Evolutionary conservation across 164 flowering plant species (phyloP).

Genomic region (Vitis riparia): DNA sequence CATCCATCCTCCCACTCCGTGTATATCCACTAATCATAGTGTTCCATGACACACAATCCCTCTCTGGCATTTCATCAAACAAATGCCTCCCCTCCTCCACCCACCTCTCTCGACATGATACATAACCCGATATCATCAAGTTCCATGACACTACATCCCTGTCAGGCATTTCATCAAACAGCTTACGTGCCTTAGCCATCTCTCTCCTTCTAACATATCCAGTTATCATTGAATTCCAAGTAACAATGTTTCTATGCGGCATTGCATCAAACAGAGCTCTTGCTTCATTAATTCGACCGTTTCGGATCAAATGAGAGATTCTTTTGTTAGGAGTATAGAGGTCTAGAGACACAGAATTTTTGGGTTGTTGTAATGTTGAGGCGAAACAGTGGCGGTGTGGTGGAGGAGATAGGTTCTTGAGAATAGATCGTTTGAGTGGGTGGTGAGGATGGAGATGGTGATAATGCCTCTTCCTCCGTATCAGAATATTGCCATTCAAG

Average conservation of each 20-base stretch:
- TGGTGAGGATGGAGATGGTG: not conserved
- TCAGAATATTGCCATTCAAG: not conserved
- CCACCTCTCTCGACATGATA: slow-evolving; percentile 27
- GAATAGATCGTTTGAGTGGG: slow-evolving; percentile 13
- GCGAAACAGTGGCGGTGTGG: not conserved
- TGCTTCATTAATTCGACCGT: slow-evolving; percentile 20
- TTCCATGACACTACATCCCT: slow-evolving; percentile 34
- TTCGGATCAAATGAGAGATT: slow-evolving; percentile 19
- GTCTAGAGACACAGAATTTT: not conserved
- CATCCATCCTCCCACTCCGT: slow-evolving; percentile 35
- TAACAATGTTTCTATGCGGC: slow-evolving; percentile 15
- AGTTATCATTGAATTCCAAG: slow-evolving; percentile 33
- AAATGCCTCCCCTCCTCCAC: slow-evolving; percentile 34
- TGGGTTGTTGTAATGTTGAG: not conserved
- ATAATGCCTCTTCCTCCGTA: not conserved
- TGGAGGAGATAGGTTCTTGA: not conserved
- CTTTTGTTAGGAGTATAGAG: slow-evolving; percentile 12
- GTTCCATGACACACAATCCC: slow-evolving; percentile 48
- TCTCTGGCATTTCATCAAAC: slow-evolving; percentile 45
- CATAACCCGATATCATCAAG: slow-evolving; percentile 28
- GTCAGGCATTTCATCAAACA: slow-evolving; percentile 30
- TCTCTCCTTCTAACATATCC: slow-evolving; percentile 22
- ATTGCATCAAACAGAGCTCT: slow-evolving; percentile 13
- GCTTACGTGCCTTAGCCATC: slow-evolving; percentile 19
- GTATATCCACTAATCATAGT: slow-evolving; percentile 58